A percentile compares a stretch with the other conserved stretches of the same genome.
Conservation (phyloP, 176 grass and related monocot genomes). For the Leersia perrieri region DNA sequence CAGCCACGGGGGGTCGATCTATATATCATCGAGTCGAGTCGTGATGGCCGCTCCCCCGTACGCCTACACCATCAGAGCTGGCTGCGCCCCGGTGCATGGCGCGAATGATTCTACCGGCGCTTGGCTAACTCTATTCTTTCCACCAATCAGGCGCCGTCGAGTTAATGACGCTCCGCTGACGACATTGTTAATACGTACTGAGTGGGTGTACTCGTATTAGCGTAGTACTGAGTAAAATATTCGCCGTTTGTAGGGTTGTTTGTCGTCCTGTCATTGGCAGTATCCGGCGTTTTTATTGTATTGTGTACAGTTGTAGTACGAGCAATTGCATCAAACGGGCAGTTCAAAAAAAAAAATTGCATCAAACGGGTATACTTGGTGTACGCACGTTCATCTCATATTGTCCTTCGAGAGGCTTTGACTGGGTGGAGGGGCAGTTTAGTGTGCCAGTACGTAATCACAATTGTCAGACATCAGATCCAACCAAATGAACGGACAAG, state of each 20-base stretch:
- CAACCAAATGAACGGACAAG: no score
- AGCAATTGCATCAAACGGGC: no score
- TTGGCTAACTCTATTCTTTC: not conserved
- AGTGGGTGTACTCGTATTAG: not conserved
- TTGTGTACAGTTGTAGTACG: no score
- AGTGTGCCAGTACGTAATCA: no score
- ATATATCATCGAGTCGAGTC: no score
- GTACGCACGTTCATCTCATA: no score
- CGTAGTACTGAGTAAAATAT: not conserved
- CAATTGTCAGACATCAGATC: no score
- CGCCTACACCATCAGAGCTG: constrained; percentile 38
- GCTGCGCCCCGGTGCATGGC: constrained; percentile 20
- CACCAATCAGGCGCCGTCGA: not conserved
- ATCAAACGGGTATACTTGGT: no score
- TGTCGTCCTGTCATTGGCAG: constrained; percentile 25
- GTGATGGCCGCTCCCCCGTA: constrained; percentile 34
- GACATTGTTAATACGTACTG: not conserved
- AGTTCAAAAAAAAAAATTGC: no score
- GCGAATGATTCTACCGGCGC: constrained; percentile 25
- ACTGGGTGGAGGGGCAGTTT: no score
- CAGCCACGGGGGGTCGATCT: not conserved
- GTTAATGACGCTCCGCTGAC: constrained; percentile 29
- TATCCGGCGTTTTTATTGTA: not conserved
- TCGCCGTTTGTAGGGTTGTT: not conserved
- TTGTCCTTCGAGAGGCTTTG: no score